Conservation (phyloP, 306 rosid genomes). For the Vicia villosa region DNA sequence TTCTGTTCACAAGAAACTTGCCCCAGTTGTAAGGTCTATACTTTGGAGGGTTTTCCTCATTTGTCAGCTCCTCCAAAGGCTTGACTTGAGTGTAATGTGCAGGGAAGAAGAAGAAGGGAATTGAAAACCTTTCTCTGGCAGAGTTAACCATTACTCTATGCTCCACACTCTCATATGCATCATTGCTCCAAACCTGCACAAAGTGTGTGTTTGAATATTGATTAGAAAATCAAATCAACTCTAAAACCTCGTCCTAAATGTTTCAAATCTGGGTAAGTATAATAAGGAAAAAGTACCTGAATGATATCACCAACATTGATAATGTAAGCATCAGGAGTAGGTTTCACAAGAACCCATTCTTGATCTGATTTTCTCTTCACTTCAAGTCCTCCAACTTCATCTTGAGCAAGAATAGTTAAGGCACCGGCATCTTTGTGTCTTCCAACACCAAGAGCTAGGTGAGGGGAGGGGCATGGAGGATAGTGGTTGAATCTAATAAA, state of each 20-base stretch:
- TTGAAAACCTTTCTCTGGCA: constrained; percentile 59
- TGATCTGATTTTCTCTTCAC: constrained; percentile 59
- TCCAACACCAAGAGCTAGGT: constrained; percentile 64
- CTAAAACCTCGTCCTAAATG: too few relatives aligned
- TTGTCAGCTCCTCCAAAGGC: constrained; percentile 63
- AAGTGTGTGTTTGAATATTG: too few relatives aligned
- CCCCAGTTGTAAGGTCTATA: constrained; percentile 60
- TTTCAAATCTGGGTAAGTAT: too few relatives aligned
- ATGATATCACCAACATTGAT: constrained; percentile 59
- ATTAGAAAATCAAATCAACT: too few relatives aligned
- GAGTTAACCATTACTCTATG: constrained; percentile 73
- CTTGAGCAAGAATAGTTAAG: constrained; percentile 63
- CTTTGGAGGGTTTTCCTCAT: constrained; percentile 48
- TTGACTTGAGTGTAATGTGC: constrained; percentile 47
- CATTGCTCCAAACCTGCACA: constrained; percentile 81
- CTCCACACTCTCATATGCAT: constrained; percentile 44
- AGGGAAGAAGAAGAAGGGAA: constrained; percentile 61
- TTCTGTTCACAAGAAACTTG: constrained; percentile 45
- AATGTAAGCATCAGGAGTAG: constrained; percentile 54
- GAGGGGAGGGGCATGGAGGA: constrained; percentile 64
- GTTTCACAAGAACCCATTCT: constrained; percentile 62
- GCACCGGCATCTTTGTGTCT: constrained; percentile 60
- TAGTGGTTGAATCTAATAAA: constrained; percentile 54
- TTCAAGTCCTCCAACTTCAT: constrained; percentile 67
- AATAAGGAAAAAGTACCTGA: constrained; percentile 39